Base-by-base conservation (phyloP, 371 early-diverging fungal species). In the Rhizopus microsporus region DNA sequence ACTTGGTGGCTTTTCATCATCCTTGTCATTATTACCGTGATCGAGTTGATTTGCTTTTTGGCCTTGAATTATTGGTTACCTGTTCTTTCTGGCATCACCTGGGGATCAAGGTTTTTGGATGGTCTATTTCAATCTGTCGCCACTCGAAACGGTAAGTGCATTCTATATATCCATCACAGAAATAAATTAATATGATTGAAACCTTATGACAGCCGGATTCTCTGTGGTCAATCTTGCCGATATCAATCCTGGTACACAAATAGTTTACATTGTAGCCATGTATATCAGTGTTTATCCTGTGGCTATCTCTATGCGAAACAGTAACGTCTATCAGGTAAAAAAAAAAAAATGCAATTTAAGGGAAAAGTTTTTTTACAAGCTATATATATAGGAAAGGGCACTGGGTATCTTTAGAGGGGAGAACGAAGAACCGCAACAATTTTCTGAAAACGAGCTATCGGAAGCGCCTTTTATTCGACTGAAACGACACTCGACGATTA, bases 281-380 rank as follows among this genome's bases (percentile, higher is more conserved):
- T 79, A 79, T 53, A 79, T 79, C 42, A 74, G 74, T 60, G 80
- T 79, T 7, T 79, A 79, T 40, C 80, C 80, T 7, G 77, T 79
- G 5, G 74, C 80, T 7, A 79, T 79, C 46, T 79, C 77, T 4
- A 79, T 79, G 73, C 62, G 80, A 49, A 68, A 76, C 58, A 79
- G 76, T 66, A 79, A 79, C 16, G 68, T 79, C 31, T 79, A 79
- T 51, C 77, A 79, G 62, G 78, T 72, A 70, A 51, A 46, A 33
- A 51, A 35, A 38, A 2, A 23, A 48, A n/a, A n/a, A n/a, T n/a
- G 10, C 1, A 7, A 7, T 15, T 2, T 7, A 46, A 17, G 17
- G n/a, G 3, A 23, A 43, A 1, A 46, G 37, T 32, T 5, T 46
- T 9, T 10, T 63, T 7, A 40, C 29, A 15, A n/a, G 9, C 46